Evolutionary conservation across 2,329 filamentous ascomycete genomes (phyloP).

Genomic region (Cladosporium velox): DNA sequence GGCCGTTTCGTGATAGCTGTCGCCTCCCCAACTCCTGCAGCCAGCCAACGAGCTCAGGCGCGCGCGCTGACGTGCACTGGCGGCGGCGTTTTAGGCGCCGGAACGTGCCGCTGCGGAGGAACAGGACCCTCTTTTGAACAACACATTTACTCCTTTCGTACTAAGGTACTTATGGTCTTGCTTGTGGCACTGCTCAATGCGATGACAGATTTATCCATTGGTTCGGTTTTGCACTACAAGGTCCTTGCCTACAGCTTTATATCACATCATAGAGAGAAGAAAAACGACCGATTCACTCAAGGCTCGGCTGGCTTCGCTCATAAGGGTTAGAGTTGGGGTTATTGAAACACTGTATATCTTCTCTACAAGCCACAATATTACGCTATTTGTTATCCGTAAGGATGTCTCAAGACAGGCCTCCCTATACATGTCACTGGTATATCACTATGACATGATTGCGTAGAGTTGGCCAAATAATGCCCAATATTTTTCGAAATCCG

Average conservation of each 20-base stretch:
- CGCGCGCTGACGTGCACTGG: constrained; percentile 8
- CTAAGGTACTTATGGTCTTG: neutral
- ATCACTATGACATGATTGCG: no score
- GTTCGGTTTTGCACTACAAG: neutral
- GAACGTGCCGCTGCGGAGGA: neutral
- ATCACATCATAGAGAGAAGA: neutral
- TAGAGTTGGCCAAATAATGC: no score
- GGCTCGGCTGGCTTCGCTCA: no score
- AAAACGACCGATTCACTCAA: neutral
- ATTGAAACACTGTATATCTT: no score
- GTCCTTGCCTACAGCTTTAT: neutral
- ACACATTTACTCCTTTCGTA: neutral
- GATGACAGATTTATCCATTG: neutral
- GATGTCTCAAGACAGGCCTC: no score
- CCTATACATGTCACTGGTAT: no score
- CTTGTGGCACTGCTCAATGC: neutral
- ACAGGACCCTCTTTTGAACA: neutral
- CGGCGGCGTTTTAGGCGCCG: neutral
- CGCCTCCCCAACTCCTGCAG: constrained; percentile 10
- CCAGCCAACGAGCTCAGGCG: constrained; percentile 12
- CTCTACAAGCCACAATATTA: no score
- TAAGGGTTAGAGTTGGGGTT: no score
- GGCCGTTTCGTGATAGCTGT: constrained; percentile 16
- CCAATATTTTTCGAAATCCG: no score
- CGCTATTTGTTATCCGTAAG: no score